A percentile compares a stretch with the other conserved stretches of the same genome.
Evolutionary conservation across 169 alveolate species (phyloP).

Genomic region (Plasmodium coatneyi): DNA sequence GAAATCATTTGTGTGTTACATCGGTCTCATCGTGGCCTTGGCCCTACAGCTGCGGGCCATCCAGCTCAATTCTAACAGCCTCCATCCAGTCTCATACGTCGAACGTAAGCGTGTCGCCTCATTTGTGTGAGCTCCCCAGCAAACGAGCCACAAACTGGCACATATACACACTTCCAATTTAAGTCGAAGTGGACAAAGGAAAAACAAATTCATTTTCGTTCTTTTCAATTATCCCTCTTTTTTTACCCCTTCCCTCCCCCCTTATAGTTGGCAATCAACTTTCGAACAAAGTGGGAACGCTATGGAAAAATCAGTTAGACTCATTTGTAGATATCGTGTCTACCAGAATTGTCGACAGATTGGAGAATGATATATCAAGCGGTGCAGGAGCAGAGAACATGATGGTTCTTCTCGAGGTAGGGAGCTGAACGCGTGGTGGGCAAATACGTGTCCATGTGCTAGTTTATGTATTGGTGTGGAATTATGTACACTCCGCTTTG

Average conservation of each 20-base stretch:
- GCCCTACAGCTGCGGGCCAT: slow-evolving; percentile 42
- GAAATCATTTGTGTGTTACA: slow-evolving; percentile 34
- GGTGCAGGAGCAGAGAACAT: slow-evolving; percentile 4
- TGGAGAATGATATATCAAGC: slow-evolving; percentile 45
- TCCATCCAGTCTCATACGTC: slow-evolving; percentile 13
- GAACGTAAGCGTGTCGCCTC: slow-evolving; percentile 32
- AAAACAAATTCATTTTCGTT: background rate
- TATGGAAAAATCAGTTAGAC: slow-evolving; percentile 56
- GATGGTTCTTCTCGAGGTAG: slow-evolving; percentile 50
- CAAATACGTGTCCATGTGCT: background rate
- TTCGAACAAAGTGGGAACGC: slow-evolving; percentile 33
- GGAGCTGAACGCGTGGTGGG: background rate
- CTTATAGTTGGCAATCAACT: slow-evolving; percentile 45
- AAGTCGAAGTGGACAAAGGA: background rate
- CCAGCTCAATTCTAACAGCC: slow-evolving; percentile 14
- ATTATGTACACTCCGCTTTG: background rate
- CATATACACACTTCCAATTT: background rate
- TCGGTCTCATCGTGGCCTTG: slow-evolving; percentile 19
- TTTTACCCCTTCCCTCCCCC: background rate
- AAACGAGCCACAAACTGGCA: background rate
- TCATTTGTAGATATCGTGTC: slow-evolving; percentile 67
- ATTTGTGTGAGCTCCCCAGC: background rate
- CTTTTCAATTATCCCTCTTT: background rate
- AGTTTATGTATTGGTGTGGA: background rate
- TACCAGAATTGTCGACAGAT: slow-evolving; percentile 56